Conservation (phyloP, 1,284 basidiomycete species). For the Heterobasidion occidentale region DNA sequence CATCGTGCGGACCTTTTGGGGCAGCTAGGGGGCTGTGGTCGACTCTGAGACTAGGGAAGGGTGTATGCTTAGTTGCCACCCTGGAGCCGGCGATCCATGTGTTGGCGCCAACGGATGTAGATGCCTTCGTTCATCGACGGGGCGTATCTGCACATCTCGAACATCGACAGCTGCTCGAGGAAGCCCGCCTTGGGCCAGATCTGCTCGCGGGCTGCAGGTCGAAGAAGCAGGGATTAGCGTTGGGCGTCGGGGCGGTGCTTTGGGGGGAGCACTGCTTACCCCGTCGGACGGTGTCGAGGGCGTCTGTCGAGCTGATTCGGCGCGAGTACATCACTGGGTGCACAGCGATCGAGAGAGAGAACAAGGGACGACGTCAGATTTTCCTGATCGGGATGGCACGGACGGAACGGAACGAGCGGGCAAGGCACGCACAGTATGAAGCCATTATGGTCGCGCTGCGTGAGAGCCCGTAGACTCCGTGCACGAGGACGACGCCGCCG, state of each 20-base stretch:
- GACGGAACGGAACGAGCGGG: not conserved
- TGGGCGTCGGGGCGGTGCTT: not conserved
- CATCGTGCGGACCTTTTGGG: no score
- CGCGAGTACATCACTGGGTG: slow-evolving; percentile 65
- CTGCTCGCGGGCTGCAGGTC: slow-evolving; percentile 43
- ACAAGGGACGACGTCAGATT: slow-evolving; percentile 6
- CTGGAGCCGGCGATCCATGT: slow-evolving; percentile 20
- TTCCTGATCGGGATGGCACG: not conserved
- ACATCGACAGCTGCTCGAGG: slow-evolving; percentile 70
- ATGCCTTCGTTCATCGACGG: slow-evolving; percentile 57
- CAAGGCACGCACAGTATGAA: slow-evolving; percentile 57
- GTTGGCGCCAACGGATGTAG: slow-evolving; percentile 55
- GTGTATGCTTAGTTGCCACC: not conserved
- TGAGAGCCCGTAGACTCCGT: slow-evolving; percentile 78
- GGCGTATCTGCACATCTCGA: slow-evolving; percentile 64
- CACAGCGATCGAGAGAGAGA: not conserved
- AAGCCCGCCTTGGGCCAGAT: slow-evolving; percentile 76
- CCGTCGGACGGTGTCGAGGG: slow-evolving; percentile 52
- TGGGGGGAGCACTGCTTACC: slow-evolving; percentile 28
- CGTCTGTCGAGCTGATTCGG: slow-evolving; percentile 47
- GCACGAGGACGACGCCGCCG: slow-evolving; percentile 75
- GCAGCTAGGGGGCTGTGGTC: no score
- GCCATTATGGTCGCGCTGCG: slow-evolving; percentile 78
- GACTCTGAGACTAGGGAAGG: no score
- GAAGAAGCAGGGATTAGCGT: not conserved